Percentiles rank a stretch among this genome's conserved stretches.
phyloP scores from a whole-genome alignment of 352 stramenopile species.

The Phytopythium montanum region DNA sequence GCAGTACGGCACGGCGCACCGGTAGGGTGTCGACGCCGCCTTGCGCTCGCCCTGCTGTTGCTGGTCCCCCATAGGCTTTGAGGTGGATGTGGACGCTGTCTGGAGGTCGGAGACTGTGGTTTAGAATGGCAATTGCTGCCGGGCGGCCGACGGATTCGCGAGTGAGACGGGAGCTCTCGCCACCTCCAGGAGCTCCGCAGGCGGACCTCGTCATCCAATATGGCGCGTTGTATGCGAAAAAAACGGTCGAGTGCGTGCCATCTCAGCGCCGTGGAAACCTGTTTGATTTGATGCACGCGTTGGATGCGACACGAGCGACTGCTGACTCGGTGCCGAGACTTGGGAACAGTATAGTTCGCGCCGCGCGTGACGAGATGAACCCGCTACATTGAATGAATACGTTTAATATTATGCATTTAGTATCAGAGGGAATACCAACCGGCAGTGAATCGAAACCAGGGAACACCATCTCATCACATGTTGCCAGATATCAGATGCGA shows the following conservation, averaged over 20 bases:
- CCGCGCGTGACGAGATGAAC: background rate
- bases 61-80: background rate
- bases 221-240: background rate
- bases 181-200: background rate
- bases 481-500: background rate
- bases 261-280: conserved; percentile 4
- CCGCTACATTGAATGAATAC: background rate
- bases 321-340: background rate
- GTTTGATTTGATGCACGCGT: background rate
- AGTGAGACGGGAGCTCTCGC: background rate
- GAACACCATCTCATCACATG: background rate
- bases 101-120: no score
- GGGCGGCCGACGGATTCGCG: conserved; percentile 1
- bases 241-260: background rate
- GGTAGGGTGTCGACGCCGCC: conserved; percentile 13
- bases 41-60: background rate
- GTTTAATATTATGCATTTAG: background rate
- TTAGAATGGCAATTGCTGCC: no score
- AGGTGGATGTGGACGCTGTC: no score
- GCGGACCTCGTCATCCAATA: background rate
- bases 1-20: conserved; percentile 33
- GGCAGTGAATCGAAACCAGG: background rate
- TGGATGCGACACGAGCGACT: background rate
- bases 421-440: background rate
- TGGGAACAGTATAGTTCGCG: background rate